A percentile compares a stretch with the other conserved stretches of the same genome.
phyloP scores from a whole-genome alignment of 306 rosid genomes.

The Bauhinia variegata region DNA sequence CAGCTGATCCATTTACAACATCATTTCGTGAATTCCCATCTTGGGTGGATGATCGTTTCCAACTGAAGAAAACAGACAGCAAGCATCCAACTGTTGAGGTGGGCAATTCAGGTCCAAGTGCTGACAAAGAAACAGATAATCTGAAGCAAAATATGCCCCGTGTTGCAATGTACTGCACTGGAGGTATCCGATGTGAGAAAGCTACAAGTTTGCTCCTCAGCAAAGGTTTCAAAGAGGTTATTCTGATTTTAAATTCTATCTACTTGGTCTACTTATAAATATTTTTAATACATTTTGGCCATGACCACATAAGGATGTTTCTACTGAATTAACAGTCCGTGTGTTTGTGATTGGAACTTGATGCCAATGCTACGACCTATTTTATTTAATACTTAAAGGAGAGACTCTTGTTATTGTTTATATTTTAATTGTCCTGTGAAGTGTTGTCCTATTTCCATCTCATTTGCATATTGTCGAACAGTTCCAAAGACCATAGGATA shows the following conservation, averaged over 20 bases:
- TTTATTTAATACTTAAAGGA: too few species aligned
- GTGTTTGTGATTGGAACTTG: too few species aligned
- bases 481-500: neutral
- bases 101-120: conserved; percentile 42
- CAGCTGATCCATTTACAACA: conserved; percentile 78
- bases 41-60: conserved; percentile 81
- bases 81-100: conserved; percentile 33
- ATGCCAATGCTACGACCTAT: conserved; percentile 1
- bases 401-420: neutral
- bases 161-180: conserved; percentile 98
- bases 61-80: conserved; percentile 36
- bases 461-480: neutral
- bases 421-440: conserved; percentile 5
- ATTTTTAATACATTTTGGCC: too few species aligned
- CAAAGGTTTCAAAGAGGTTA: conserved; percentile 91
- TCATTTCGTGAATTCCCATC: conserved; percentile 90
- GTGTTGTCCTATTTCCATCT: neutral
- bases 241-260: conserved; percentile 16
- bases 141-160: conserved; percentile 56
- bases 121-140: conserved; percentile 40
- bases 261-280: too few species aligned
- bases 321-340: too few species aligned
- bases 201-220: conserved; percentile 90
- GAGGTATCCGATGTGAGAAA: conserved; percentile 98
- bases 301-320: too few species aligned